A percentile compares a stretch with the other conserved stretches of the same genome.
phyloP scores from a whole-genome alignment of 352 stramenopile species.

The Aphanomyces cochlioides region DNA sequence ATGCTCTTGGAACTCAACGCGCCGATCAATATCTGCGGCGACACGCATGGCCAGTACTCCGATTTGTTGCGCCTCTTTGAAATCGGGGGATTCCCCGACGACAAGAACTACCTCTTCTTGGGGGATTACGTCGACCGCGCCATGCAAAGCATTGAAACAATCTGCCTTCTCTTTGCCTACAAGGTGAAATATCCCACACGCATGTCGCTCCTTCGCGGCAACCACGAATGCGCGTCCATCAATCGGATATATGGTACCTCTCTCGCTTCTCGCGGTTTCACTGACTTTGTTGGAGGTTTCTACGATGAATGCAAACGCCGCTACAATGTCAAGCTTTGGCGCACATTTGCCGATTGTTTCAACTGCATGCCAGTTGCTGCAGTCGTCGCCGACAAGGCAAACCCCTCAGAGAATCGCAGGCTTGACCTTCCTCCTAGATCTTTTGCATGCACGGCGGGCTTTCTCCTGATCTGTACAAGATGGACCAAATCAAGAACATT shows the following conservation, averaged over 20 bases:
- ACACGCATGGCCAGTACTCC: constrained; percentile 74
- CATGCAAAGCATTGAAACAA: constrained; percentile 97
- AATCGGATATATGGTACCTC: constrained; percentile 97
- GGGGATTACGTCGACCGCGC: constrained; percentile 93
- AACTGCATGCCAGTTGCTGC: constrained; percentile 97
- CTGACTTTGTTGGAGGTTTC: constrained; percentile 66
- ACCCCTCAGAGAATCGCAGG: not conserved
- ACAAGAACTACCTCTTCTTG: constrained; percentile 75
- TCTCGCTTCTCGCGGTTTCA: not conserved
- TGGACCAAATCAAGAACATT: constrained; percentile 95
- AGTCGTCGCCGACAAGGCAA: constrained; percentile 91
- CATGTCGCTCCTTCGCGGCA: constrained; percentile 97
- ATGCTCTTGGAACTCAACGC: constrained; percentile 93
- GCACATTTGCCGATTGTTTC: constrained; percentile 97
- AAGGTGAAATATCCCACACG: constrained; percentile 99
- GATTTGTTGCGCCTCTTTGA: constrained; percentile 89
- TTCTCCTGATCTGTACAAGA: constrained; percentile 93
- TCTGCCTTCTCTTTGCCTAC: constrained; percentile 96
- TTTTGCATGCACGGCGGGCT: constrained; percentile 96
- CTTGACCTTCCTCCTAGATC: constrained; percentile 58
- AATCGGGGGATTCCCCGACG: constrained; percentile 85
- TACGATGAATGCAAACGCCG: constrained; percentile 98
- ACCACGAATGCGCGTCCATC: constrained; percentile 98
- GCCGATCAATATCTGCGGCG: constrained; percentile 96
- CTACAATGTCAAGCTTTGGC: constrained; percentile 92